Base-by-base conservation (phyloP, 2,329 filamentous ascomycete genomes). In the Fusarium virguliforme region DNA sequence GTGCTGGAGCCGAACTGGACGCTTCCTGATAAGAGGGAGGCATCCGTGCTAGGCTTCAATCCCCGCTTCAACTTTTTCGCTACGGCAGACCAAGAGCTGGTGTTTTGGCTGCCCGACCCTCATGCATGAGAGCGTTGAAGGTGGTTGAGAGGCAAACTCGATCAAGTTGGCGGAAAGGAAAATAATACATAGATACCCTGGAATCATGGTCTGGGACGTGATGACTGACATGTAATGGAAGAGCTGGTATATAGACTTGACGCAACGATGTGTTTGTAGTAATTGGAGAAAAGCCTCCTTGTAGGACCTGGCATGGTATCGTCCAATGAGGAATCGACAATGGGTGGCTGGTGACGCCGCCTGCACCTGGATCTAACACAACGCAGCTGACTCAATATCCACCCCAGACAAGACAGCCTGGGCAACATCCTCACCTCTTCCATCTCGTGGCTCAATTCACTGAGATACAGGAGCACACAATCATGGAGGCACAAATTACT, bases 51-150 rank as follows among this genome's bases (percentile, higher is more conserved):
- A 43, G 93, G 92, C 24, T 96, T 94, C 79, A 98, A 98, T 78
- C 96, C 95, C 28, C 88, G 95, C 55, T 96, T 92, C 81, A 98
- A 98, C 81, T 91, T 98, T 84, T 88, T 98, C 73, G 95, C 94
- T 8, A 96, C 92, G 48, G 96, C 94, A 4, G 95, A 98, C 75
- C 92, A 92, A 77, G 94, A 98, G 60, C 84, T 94, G 66, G 82
- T 93, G 22, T 93, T 95, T 74, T 95, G 92, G 92, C 80, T 93
- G 37, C 92, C 92, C 1, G 92, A 94, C 78, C 88, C 89, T 46
- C 85, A 88, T 74, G 81, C 83, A 8, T 89, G 80, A 78, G 68
- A 22, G 30, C 9, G 32, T 37, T 35, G 41, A 30, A 8, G 24
- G 53, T 41, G 51, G 12, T 22, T 34, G 30, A 48, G 30, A 24